A percentile compares a stretch with the other conserved stretches of the same genome.
Evolutionary conservation across 768 basidiomycete species (phyloP).

Genomic region (Pisolithus tinctorius): DNA sequence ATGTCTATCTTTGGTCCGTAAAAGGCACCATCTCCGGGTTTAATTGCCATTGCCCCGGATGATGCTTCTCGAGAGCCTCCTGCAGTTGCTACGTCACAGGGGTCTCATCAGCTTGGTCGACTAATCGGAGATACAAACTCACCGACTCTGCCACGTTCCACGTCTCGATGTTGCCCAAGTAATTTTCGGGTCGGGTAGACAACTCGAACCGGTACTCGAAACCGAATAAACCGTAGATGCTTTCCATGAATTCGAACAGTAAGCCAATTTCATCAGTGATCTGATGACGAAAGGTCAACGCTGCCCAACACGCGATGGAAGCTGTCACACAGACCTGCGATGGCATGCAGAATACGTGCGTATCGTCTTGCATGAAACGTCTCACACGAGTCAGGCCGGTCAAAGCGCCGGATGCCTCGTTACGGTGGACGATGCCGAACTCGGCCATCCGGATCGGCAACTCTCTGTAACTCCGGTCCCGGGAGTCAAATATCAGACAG

Average conservation of each 20-base stretch:
- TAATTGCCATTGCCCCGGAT: conserved; percentile 85
- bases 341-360: conserved; percentile 97
- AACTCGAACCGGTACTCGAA: conserved; percentile 92
- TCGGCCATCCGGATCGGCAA: conserved; percentile 97
- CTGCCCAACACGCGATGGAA: background rate
- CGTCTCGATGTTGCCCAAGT: conserved; percentile 79
- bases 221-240: conserved; percentile 90
- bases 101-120: background rate
- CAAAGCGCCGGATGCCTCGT: conserved; percentile 92
- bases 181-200: conserved; percentile 94
- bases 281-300: conserved; percentile 30
- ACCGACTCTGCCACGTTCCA: conserved; percentile 89
- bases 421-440: conserved; percentile 95
- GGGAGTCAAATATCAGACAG: conserved; percentile 90
- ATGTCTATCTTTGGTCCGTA: conserved; percentile 99
- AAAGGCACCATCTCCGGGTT: conserved; percentile 98
- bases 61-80: conserved; percentile 74
- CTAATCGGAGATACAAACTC: conserved; percentile 12
- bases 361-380: conserved; percentile 96
- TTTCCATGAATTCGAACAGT: conserved; percentile 92
- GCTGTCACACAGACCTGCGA: conserved; percentile 50
- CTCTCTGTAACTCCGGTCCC: conserved; percentile 92
- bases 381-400: conserved; percentile 91
- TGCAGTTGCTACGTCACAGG: conserved; percentile 60
- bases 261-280: conserved; percentile 81